phyloP scores from a whole-genome alignment of 192 early-diverging fungal species.

The Phycomyces nitens region DNA sequence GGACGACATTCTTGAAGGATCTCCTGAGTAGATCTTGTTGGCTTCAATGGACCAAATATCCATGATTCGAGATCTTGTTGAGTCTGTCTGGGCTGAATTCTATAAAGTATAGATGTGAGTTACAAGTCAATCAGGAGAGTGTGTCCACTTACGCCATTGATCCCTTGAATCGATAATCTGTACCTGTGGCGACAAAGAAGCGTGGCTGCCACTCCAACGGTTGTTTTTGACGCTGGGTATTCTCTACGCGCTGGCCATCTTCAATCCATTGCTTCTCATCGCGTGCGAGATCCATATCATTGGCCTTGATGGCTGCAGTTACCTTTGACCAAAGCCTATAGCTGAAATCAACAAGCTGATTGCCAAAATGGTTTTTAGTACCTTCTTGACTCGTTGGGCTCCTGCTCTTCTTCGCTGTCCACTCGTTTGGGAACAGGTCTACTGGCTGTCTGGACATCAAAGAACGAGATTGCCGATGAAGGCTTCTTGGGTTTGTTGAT shows the following conservation, averaged over 20 bases:
- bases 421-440: not conserved
- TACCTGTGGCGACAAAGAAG: conserved; percentile 52
- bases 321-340: conserved; percentile 70
- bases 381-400: conserved; percentile 14
- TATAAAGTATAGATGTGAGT: not conserved
- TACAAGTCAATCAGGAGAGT: not conserved
- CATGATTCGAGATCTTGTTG: not conserved
- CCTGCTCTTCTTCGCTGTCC: conserved; percentile 8
- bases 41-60: not conserved
- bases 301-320: conserved; percentile 61
- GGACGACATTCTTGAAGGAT: not conserved
- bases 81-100: conserved; percentile 1
- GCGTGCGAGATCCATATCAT: conserved; percentile 67
- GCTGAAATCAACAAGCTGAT: not conserved
- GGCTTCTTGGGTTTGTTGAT: conserved; percentile 41
- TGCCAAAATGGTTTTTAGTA: not conserved
- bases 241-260: conserved; percentile 63
- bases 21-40: not conserved
- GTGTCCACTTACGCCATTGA: conserved; percentile 9
- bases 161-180: conserved; percentile 44
- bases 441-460: conserved; percentile 4
- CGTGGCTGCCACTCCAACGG: conserved; percentile 56
- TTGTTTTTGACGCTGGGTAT: conserved; percentile 49
- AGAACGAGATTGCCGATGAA: not conserved
- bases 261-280: conserved; percentile 69